phyloP scores from a whole-genome alignment of 768 basidiomycete genomes.

The Kwoniella bestiolae region DNA sequence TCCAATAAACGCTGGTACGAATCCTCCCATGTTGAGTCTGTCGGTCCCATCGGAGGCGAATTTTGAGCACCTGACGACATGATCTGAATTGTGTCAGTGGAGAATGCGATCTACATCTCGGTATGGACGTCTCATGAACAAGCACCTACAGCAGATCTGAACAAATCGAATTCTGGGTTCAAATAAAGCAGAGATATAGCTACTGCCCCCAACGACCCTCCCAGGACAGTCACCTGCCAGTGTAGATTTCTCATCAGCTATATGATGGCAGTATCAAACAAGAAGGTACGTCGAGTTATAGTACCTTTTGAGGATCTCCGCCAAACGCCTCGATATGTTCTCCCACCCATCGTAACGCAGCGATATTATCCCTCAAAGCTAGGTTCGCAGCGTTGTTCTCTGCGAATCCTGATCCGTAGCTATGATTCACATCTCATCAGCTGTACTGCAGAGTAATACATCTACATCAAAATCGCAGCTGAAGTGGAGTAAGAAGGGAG shows the following conservation, averaged over 20 bases:
- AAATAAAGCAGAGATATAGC: slow-evolving; percentile 60
- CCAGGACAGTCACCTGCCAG: slow-evolving; percentile 61
- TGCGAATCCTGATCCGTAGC: slow-evolving; percentile 42
- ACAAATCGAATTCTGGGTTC: slow-evolving; percentile 24
- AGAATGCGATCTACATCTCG: not conserved
- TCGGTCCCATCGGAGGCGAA: slow-evolving; percentile 18
- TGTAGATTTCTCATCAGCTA: slow-evolving; percentile 59
- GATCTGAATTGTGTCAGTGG: slow-evolving; percentile 18
- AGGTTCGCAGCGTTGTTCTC: slow-evolving; percentile 59
- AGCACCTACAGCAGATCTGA: slow-evolving; percentile 20
- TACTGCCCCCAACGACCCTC: slow-evolving; percentile 65
- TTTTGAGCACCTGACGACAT: slow-evolving; percentile 35
- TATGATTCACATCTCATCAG: no score
- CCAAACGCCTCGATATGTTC: slow-evolving; percentile 70
- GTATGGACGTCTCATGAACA: not conserved
- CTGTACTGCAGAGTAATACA: not conserved
- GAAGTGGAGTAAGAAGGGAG: not conserved
- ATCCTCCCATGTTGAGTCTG: slow-evolving; percentile 30
- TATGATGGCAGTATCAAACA: not conserved
- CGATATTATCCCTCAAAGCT: slow-evolving; percentile 67
- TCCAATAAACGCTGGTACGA: slow-evolving; percentile 39
- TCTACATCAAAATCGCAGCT: not conserved
- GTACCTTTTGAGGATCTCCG: slow-evolving; percentile 62
- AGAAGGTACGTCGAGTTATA: not conserved
- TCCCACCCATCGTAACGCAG: slow-evolving; percentile 67